phyloP scores from a whole-genome alignment of 192 early-diverging fungal species.

The Coemansia sp. region DNA sequence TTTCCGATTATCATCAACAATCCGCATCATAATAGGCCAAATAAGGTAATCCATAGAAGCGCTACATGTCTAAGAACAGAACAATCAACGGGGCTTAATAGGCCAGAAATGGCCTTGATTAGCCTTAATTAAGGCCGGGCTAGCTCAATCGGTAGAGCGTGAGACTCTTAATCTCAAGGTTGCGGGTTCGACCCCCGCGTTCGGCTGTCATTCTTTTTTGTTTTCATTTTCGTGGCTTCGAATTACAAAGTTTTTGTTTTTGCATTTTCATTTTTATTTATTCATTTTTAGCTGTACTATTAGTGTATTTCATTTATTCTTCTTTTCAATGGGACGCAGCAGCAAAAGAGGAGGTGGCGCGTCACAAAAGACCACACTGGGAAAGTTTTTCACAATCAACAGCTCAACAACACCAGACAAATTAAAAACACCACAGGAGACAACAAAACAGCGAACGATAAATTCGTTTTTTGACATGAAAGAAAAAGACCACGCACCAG shows the following conservation, averaged over 20 bases:
- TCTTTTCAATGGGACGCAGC: not conserved
- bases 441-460: slow-evolving; percentile 6
- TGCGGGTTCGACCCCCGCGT: slow-evolving; percentile 39
- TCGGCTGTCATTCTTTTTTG: slow-evolving; percentile 14
- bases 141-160: slow-evolving; percentile 40
- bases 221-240: not conserved
- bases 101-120: not conserved
- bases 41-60: too few species aligned
- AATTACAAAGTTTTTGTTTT: not conserved
- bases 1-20: too few species aligned
- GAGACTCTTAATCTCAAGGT: slow-evolving; percentile 40
- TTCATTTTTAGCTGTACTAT: not conserved
- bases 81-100: not conserved
- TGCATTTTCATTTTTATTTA: slow-evolving; percentile 22
- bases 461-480: slow-evolving; percentile 2
- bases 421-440: not conserved
- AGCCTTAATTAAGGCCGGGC: slow-evolving; percentile 7
- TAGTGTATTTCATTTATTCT: not conserved
- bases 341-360: not conserved
- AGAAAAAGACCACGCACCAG: not conserved
- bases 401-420: slow-evolving; percentile 8
- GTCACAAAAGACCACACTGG: slow-evolving; percentile 13
- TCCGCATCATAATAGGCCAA: too few species aligned
- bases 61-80: not conserved
- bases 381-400: slow-evolving; percentile 19